Evolutionary conservation across 148 eudicot species (phyloP), one percentile per base, ranked within the genome.

Genomic region (Nepenthes gracilis): DNA sequence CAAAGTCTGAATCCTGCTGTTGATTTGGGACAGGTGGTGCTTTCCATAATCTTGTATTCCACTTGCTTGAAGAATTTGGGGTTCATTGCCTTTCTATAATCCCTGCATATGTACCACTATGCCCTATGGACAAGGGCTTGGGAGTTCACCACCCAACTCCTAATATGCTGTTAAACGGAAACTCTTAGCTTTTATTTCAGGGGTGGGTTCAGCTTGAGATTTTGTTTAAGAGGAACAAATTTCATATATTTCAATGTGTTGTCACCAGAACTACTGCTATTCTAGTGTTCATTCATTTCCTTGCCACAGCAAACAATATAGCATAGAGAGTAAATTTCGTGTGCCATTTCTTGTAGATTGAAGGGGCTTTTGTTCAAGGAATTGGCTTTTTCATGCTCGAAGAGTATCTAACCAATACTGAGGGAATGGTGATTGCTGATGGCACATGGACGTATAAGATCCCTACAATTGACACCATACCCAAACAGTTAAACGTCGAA

Each of bases 1-100:
- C 92, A 86, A 70, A 86, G 95, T 75, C 71, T 93, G 80, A 88
- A 93, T 72, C 99, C 99, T 38, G 99, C 96, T 62, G 92, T 93
- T 63, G 96, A 93, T 63, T 75, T 93, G 75, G 97, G 97, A 80
- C 97, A 91, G 95, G 96, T 45, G 47, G 60, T 71, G 35, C 37
- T 55, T 35, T 1, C 6, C 6, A 23, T 23, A 23, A 23, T 23
- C 2, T 33, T 9, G 36, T 33, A 11, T 33, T 55, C 12, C 5
- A 49, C 6, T 49, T 49, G 10, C 6, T 49, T 49, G 10, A 49
- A 5, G 10, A 49, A n/a, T 10, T 49, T 49, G 10, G 2, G 2
- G 53, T 49, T 49, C 8, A 40, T 69, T 47, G 36, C 58, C 35
- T 55, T 4, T 55, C 6, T 10, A 23, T 23, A 23, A 23, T 23